Evolutionary conservation across 495 filamentous ascomycete species (phyloP).

Genomic region (Aspergillus diversus): DNA sequence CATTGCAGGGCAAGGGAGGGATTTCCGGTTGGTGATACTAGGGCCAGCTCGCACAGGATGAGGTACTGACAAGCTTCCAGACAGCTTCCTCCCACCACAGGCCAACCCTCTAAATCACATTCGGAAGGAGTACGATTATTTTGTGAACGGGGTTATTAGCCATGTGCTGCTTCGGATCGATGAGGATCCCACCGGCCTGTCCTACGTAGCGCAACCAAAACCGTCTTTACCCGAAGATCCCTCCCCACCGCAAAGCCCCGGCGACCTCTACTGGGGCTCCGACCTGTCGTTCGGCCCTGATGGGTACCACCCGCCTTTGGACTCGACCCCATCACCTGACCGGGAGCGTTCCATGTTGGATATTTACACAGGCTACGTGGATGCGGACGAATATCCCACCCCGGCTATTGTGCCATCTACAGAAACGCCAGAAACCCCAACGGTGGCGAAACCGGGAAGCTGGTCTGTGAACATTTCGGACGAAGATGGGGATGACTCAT

Average conservation of each 20-base stretch:
- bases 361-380: not conserved
- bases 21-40: not conserved
- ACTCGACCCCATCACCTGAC: not conserved
- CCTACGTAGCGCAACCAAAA: not conserved
- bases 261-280: constrained; percentile 15
- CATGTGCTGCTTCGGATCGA: constrained; percentile 11
- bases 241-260: not conserved
- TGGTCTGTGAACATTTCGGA: not conserved
- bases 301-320: constrained; percentile 3
- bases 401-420: not conserved
- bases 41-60: not conserved
- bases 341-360: not conserved
- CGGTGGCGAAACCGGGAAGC: not conserved
- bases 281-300: constrained; percentile 16
- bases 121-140: constrained; percentile 12
- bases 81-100: not conserved
- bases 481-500: not conserved
- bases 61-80: no score
- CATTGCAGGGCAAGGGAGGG: not conserved
- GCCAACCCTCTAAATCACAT: not conserved
- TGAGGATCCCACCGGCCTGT: not conserved
- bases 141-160: constrained; percentile 14
- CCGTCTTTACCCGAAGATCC: not conserved
- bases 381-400: not conserved
- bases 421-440: not conserved